Percentiles rank a stretch among this genome's conserved stretches.
phyloP scores from a whole-genome alignment of 129 eudicot species.

The Escallonia rubra region DNA sequence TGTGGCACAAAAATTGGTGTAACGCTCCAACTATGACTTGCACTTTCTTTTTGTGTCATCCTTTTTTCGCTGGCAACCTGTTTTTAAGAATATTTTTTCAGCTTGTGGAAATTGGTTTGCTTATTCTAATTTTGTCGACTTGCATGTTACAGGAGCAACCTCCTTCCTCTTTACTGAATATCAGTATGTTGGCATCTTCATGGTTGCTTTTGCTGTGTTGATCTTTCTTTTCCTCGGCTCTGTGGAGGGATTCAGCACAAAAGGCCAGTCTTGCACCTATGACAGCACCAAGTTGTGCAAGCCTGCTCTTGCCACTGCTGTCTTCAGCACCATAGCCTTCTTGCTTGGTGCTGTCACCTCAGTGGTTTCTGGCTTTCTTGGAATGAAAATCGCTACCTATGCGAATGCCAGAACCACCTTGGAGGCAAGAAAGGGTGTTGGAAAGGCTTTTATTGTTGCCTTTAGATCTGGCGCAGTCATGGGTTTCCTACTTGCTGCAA shows the following conservation, averaged over 20 bases:
- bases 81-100: too few species aligned
- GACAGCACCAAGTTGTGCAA: constrained; percentile 71
- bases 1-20: too few species aligned
- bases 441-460: constrained; percentile 82
- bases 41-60: too few species aligned
- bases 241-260: constrained; percentile 86
- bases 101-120: too few species aligned
- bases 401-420: constrained; percentile 93
- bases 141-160: constrained; percentile 59
- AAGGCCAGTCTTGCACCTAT: constrained; percentile 52
- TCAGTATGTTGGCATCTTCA: constrained; percentile 85
- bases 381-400: constrained; percentile 91
- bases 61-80: too few species aligned
- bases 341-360: constrained; percentile 85
- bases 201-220: constrained; percentile 76
- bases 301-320: constrained; percentile 85
- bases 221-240: constrained; percentile 88
- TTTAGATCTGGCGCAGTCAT: constrained; percentile 94
- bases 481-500: constrained; percentile 96
- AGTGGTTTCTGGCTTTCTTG: constrained; percentile 81
- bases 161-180: constrained; percentile 78
- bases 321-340: constrained; percentile 80
- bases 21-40: too few species aligned
- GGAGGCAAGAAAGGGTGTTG: constrained; percentile 91
- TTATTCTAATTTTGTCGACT: constrained; percentile 2